Percentiles rank a stretch among this genome's conserved stretches.
phyloP scores from a whole-genome alignment of 2,329 filamentous ascomycete species.

The Xylariaceae sp. region DNA sequence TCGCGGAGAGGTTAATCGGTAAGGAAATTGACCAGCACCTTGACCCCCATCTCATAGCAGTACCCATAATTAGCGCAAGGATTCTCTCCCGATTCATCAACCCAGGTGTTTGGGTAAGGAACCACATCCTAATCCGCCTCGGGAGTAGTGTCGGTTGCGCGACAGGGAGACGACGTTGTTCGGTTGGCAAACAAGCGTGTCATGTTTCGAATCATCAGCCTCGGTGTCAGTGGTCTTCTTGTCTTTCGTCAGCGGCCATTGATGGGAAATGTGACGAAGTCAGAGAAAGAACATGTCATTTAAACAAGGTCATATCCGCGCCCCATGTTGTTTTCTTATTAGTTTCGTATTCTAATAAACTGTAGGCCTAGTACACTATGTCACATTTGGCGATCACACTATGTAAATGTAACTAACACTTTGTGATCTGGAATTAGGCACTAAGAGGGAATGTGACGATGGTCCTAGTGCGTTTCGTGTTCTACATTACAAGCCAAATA shows the following conservation, averaged over 20 bases:
- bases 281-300: conserved; percentile 20
- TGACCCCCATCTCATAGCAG: conserved; percentile 11
- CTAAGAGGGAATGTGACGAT: no score
- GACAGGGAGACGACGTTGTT: conserved; percentile 29
- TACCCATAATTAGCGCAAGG: conserved; percentile 37
- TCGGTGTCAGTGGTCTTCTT: conserved; percentile 16
- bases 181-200: conserved; percentile 25
- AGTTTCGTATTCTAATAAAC: conserved; percentile 24
- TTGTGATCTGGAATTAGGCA: no score
- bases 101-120: conserved; percentile 43
- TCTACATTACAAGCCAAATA: no score
- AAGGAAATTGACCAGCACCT: conserved; percentile 13
- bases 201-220: conserved; percentile 27
- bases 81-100: conserved; percentile 35
- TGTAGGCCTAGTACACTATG: conserved; percentile 21
- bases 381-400: conserved; percentile 33
- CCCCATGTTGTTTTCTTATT: conserved; percentile 11
- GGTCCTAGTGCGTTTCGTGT: no score
- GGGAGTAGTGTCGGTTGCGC: conserved; percentile 31
- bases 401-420: conserved; percentile 25
- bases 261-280: conserved; percentile 29
- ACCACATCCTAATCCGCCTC: conserved; percentile 39
- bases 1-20: conserved; percentile 18
- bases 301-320: conserved; percentile 22
- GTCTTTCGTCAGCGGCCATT: conserved; percentile 30